These are phyloP conservation scores for Citrullus amarus DNA, from an alignment of 306 rosid species.

Conservation along the genomic window DNA sequence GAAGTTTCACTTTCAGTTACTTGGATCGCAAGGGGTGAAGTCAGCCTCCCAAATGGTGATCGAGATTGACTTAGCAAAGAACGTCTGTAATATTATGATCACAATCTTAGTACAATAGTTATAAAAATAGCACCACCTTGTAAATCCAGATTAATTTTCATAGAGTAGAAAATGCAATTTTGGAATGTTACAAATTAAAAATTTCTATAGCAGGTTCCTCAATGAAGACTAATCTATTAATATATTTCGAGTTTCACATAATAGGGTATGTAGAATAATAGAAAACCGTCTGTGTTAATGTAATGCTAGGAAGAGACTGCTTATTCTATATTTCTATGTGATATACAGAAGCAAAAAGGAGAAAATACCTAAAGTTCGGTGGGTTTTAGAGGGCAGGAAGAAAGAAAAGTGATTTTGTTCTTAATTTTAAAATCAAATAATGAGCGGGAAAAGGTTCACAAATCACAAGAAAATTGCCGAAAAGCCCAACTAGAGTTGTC, in stretches of 20 bases:
- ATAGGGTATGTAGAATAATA: neutral
- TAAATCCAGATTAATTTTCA: neutral
- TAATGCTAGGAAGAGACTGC: neutral
- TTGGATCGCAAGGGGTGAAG: slow-evolving; percentile 28
- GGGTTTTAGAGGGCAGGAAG: neutral
- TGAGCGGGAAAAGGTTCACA: neutral
- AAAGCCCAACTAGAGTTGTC: neutral
- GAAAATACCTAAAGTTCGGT: neutral
- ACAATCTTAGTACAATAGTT: neutral
- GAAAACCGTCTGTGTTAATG: neutral
- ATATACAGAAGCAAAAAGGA: neutral
- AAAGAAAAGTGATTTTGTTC: neutral
- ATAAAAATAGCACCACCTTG: neutral
- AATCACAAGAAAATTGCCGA: neutral
- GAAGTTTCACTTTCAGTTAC: slow-evolving; percentile 32
- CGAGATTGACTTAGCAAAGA: slow-evolving; percentile 93
- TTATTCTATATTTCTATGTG: neutral
- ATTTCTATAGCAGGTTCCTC: neutral
- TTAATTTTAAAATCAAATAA: neutral
- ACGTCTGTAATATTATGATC: slow-evolving; percentile 42
- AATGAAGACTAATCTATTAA: neutral
- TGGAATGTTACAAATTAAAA: neutral
- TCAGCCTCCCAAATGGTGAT: slow-evolving; percentile 38
- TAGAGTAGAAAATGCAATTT: neutral
- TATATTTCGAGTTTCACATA: neutral